Conservation (phyloP, 495 filamentous ascomycete genomes). For the Penicillium roqueforti region DNA sequence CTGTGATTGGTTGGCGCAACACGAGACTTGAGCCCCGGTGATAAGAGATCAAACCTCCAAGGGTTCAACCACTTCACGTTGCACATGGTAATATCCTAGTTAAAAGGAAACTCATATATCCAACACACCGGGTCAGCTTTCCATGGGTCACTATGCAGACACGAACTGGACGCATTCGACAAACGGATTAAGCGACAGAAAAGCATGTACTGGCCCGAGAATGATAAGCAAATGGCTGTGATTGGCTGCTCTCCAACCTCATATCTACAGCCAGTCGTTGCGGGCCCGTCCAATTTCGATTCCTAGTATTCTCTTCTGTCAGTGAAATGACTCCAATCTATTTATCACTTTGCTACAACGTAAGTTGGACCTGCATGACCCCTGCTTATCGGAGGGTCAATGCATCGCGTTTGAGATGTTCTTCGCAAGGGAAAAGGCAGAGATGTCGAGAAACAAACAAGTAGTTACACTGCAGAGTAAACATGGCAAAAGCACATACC, state of each 20-base stretch:
- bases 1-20: constrained; percentile 12
- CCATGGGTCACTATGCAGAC: not conserved
- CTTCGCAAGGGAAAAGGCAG: not conserved
- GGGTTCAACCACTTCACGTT: not conserved
- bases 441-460: not conserved
- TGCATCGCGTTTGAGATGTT: not conserved
- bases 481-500: not conserved
- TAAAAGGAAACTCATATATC: not conserved
- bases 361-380: not conserved
- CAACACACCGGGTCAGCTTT: not conserved
- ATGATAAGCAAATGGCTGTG: constrained; percentile 21
- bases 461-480: not conserved
- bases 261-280: constrained; percentile 33
- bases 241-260: constrained; percentile 20
- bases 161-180: not conserved
- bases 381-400: constrained; percentile 5
- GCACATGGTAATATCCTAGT: not conserved
- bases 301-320: constrained; percentile 1
- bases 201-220: not conserved
- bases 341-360: not conserved
- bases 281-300: not conserved
- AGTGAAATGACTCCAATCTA: constrained; percentile 9
- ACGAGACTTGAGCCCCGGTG: not conserved
- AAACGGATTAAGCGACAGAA: not conserved
- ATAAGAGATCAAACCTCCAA: constrained; percentile 11